Base-by-base conservation (phyloP, 352 stramenopile genomes). In the Pythium apleroticum region DNA sequence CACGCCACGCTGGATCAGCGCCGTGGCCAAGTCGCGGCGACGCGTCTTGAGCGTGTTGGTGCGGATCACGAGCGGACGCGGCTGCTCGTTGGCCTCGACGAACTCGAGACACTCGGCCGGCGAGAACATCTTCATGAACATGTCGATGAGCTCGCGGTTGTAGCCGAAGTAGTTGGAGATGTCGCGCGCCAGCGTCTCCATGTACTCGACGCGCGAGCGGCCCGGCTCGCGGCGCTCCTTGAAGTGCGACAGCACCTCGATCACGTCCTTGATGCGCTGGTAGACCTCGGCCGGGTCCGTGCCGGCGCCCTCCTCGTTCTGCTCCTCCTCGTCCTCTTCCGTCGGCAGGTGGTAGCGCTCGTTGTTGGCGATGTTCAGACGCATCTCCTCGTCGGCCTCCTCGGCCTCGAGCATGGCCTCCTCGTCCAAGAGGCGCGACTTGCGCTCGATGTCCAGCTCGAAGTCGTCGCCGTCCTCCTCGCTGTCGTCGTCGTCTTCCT, bases 21-120 rank as follows among this genome's bases (percentile, higher is more conserved):
- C 94, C 63, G 99, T 90, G 24, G 97, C 97, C 24, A 99, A 81
- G 71, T 99, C 98, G 72, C 98, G 98, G 69, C 98, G 92, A 66
- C 97, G 87, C 28, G 97, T 94, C 84, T 99, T 99, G 50, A 99
- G 83, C 53, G 98, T 99, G 86, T 99, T 99, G n/a, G 97, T 98
- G 59, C 98, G 92, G 58, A 99, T 98, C 19, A 99, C 97, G 25
- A 99, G 79, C 30, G 98, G 98, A 50, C 98, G 88, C 33, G 95
- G 89, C 71, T 97, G 96, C 66, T 99, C 98, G 68, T 98, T 99
- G 37, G 98, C 97, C 68, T 99, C 97, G 27, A 99, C 80, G 74
- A 99, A 99, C 75, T 99, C 97, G 19, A 99, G 75, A 54, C 90
- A 97, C 80, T 99, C 97, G 52, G 95, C 91, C 0, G 97, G 97